Percentiles rank a stretch among this genome's conserved stretches.
Conservation (phyloP, 176 grass and related monocot genomes). For the Canna indica region DNA sequence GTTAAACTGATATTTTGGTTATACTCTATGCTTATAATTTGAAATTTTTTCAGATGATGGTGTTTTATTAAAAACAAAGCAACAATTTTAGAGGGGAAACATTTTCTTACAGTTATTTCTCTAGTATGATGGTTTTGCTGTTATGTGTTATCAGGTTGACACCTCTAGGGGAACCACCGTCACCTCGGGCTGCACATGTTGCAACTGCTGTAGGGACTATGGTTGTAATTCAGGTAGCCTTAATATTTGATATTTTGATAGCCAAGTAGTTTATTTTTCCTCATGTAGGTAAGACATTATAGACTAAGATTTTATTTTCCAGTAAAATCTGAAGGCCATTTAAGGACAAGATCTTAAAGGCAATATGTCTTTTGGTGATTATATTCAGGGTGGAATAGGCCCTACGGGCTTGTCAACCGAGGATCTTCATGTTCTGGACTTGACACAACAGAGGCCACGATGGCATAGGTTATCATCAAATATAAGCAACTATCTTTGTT, state of each 20-base stretch:
- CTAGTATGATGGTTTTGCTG: not conserved
- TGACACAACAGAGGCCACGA: conserved; percentile 75
- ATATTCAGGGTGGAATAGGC: conserved; percentile 84
- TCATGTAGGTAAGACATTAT: not conserved
- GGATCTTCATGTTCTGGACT: conserved; percentile 93
- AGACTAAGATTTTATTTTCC: not conserved
- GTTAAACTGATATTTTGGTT: not conserved
- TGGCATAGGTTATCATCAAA: conserved; percentile 76
- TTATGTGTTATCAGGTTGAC: conserved; percentile 48
- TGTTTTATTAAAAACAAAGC: too few relatives aligned
- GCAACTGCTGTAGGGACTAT: conserved; percentile 97
- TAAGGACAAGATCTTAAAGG: not conserved
- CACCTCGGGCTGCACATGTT: conserved; percentile 95
- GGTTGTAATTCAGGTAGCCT: conserved; percentile 96
- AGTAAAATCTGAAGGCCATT: not conserved
- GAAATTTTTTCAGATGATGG: too few relatives aligned
- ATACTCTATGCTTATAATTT: not conserved
- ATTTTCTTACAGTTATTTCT: not conserved
- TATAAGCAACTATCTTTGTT: not conserved
- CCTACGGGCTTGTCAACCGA: conserved; percentile 93
- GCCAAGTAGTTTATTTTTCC: not conserved
- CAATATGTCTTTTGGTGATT: conserved; percentile 4
- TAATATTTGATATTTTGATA: not conserved
- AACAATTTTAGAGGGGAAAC: not conserved
- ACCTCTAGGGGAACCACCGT: conserved; percentile 88